These are phyloP conservation scores for Puccinia triticina DNA, from an alignment of 1,284 basidiomycete species.

Conservation along the genomic window DNA sequence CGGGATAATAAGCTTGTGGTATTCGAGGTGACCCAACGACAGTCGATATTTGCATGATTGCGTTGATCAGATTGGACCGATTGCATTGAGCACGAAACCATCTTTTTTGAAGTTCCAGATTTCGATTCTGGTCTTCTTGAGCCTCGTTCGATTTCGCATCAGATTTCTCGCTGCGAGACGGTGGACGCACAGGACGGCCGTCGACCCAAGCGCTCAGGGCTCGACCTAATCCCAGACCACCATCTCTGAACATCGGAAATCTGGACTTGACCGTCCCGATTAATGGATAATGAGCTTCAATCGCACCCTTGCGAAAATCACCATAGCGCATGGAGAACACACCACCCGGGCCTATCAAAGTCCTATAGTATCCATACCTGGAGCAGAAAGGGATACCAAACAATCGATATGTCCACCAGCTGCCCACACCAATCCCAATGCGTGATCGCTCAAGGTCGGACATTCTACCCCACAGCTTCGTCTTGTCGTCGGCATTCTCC, in stretches of 20 bases:
- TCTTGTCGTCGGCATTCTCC: slow-evolving; percentile 25
- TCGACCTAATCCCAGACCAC: slow-evolving; percentile 43
- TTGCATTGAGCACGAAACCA: background rate
- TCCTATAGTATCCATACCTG: slow-evolving; percentile 40
- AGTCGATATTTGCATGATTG: slow-evolving; percentile 2
- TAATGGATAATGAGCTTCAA: slow-evolving; percentile 51
- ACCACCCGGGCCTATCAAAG: slow-evolving; percentile 20
- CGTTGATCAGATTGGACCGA: background rate
- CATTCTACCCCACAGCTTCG: slow-evolving; percentile 7
- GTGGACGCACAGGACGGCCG: background rate
- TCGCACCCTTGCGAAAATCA: slow-evolving; percentile 26
- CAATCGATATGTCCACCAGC: slow-evolving; percentile 46
- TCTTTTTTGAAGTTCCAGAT: background rate
- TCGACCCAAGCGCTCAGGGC: slow-evolving; percentile 40
- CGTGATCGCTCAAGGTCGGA: slow-evolving; percentile 1
- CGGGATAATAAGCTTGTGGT: slow-evolving; percentile 3
- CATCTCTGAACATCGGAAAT: slow-evolving; percentile 45
- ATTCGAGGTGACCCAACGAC: background rate
- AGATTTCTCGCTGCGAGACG: background rate
- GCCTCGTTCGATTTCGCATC: background rate
- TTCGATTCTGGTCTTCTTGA: background rate
- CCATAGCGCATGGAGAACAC: slow-evolving; percentile 1
- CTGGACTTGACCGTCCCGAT: background rate
- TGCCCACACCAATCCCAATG: slow-evolving; percentile 29
- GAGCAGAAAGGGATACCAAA: background rate